Base-by-base conservation (phyloP, 106 monocot species). In the Platanthera guangdongensis region DNA sequence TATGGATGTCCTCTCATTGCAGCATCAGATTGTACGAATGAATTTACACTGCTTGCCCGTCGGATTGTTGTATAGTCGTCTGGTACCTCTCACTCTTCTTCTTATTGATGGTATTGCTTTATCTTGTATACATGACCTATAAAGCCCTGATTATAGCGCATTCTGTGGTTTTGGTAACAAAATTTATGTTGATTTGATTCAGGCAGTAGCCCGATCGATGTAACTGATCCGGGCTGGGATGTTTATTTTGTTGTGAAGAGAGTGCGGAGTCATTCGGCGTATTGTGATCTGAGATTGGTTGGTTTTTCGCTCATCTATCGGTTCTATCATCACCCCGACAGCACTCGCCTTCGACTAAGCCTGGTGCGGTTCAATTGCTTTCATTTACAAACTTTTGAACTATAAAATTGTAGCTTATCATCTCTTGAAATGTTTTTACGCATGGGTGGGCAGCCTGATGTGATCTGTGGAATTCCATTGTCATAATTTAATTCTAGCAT, bases 151-250 rank as follows among this genome's bases (percentile, higher is more conserved):
- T n/a, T n/a, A 51, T 53, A 39, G 19, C 46, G 57, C 8, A 65
- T 65, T 25, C 32, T 62, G 11, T 50, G 6, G 46, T 15, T 60
- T 22, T 16, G 16, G 15, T 57, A 15, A 52, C 54, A 55, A 6
- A 28, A 32, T 22, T 72, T 68, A 4, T 4, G 9, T 75, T 81
- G 46, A 64, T 80, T 46, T 79, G 55, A 63, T 78, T 19, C 54
- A 99, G 97, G 94, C 78, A 77, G 89, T 53, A 89, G 80, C 1
- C 84, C 97, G 52, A 75, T 94, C 79, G 97, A 99, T 78, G 78
- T 99, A 51, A 85, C 84, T 64, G 97, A 99, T 82, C 88, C 94
- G 83, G 74, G 77, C 75, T 99, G 97, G 97, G 94, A 94, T 50
- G 90, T 99, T 47, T 88, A 85, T 86, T 82, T 94, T 67, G 76